phyloP scores from a whole-genome alignment of 2,329 filamentous ascomycete genomes.

The Aspergillus fumigatiaffinis region DNA sequence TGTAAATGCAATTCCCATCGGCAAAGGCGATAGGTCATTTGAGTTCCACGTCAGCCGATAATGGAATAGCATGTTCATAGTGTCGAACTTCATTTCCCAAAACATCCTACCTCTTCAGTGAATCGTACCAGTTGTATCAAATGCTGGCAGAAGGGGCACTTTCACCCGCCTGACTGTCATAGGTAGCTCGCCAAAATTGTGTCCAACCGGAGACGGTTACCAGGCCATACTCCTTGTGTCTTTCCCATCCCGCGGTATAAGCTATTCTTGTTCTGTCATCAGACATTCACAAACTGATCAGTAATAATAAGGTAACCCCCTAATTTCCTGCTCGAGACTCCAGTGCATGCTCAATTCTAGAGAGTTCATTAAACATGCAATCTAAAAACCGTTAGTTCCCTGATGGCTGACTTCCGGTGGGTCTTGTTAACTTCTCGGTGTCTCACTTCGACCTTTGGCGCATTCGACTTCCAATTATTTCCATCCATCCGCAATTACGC shows the following conservation, averaged over 20 bases:
- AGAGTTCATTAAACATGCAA: not conserved
- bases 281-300: not conserved
- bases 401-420: not conserved
- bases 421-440: not conserved
- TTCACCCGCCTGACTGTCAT: not conserved
- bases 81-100: not conserved
- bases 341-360: not conserved
- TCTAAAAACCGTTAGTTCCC: not conserved
- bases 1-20: conserved; percentile 44
- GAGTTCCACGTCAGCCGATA: conserved; percentile 24
- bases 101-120: not conserved
- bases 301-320: not conserved
- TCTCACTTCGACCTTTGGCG: not conserved
- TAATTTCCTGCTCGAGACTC: not conserved
- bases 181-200: not conserved
- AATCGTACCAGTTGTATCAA: not conserved
- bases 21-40: conserved; percentile 45
- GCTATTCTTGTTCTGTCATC: not conserved
- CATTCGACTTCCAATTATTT: not conserved
- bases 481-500: not conserved
- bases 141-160: not conserved
- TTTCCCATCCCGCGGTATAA: not conserved
- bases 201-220: not conserved
- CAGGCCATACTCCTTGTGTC: not conserved
- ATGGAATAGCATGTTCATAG: not conserved